These are phyloP conservation scores for Gloeostereum incarnatum DNA, from an alignment of 768 basidiomycete species.

Conservation along the genomic window DNA sequence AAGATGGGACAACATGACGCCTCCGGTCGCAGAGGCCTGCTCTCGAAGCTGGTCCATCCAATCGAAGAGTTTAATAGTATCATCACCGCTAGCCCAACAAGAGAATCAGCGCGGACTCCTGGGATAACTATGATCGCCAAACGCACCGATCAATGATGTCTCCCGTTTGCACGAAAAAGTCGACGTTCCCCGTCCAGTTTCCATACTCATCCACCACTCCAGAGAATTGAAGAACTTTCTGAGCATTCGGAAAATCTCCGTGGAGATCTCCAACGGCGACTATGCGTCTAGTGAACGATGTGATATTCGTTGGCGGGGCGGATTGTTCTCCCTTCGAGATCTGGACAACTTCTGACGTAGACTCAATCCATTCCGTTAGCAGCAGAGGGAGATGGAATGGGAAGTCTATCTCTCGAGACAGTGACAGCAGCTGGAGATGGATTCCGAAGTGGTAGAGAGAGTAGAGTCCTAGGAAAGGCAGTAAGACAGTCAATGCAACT, in stretches of 20 bases:
- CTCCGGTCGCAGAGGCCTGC: conserved; percentile 63
- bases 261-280: conserved; percentile 92
- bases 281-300: conserved; percentile 44
- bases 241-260: conserved; percentile 77
- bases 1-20: conserved; percentile 64
- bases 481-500: too few species aligned
- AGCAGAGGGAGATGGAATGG: too few species aligned
- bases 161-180: conserved; percentile 90
- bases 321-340: not conserved
- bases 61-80: conserved; percentile 77
- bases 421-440: too few species aligned
- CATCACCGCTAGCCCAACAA: conserved; percentile 57
- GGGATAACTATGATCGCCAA: not conserved
- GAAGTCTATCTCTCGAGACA: too few species aligned
- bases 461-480: too few species aligned
- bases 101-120: not conserved
- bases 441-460: too few species aligned
- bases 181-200: conserved; percentile 76
- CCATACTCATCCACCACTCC: conserved; percentile 62
- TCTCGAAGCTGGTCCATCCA: conserved; percentile 80
- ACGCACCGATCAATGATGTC: conserved; percentile 87
- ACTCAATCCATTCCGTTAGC: too few species aligned
- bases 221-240: conserved; percentile 72
- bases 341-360: too few species aligned
- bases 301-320: conserved; percentile 6